A percentile compares a stretch with the other conserved stretches of the same genome.
These are phyloP conservation scores for Solanum dulcamara DNA, from an alignment of 257 asterid genomes.

Conservation along the genomic window DNA sequence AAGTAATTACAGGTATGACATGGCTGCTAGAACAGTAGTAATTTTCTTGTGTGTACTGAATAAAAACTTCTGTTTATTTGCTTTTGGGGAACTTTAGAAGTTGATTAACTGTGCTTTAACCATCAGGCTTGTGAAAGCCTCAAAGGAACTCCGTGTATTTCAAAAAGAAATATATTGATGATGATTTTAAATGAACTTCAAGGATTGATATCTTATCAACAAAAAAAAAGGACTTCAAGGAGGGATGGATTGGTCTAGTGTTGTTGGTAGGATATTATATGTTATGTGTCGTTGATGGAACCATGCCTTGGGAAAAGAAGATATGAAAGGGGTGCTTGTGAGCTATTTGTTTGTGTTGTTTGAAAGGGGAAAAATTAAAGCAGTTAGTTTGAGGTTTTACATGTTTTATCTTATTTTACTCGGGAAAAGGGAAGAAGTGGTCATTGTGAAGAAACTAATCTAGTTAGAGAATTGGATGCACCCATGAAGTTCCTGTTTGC, in stretches of 20 bases:
- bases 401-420: not conserved
- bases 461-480: not conserved
- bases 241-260: not conserved
- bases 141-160: not conserved
- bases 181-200: not conserved
- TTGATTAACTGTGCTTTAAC: not conserved
- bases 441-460: not conserved
- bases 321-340: not conserved
- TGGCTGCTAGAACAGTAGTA: not conserved
- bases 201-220: not conserved
- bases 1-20: conserved; percentile 75
- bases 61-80: not conserved
- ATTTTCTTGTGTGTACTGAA: not conserved
- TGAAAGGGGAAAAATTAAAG: not conserved
- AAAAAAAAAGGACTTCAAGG: not conserved
- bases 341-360: not conserved
- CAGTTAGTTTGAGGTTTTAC: not conserved
- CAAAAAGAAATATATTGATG: not conserved
- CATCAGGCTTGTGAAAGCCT: not conserved
- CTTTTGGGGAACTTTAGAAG: not conserved
- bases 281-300: not conserved
- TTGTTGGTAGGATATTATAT: not conserved
- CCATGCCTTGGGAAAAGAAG: not conserved
- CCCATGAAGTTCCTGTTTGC: not conserved
- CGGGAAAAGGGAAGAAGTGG: not conserved